Percentiles rank a stretch among this genome's conserved stretches.
phyloP scores from a whole-genome alignment of 2,329 filamentous ascomycete species.

The Cladosporium sphaerospermum region DNA sequence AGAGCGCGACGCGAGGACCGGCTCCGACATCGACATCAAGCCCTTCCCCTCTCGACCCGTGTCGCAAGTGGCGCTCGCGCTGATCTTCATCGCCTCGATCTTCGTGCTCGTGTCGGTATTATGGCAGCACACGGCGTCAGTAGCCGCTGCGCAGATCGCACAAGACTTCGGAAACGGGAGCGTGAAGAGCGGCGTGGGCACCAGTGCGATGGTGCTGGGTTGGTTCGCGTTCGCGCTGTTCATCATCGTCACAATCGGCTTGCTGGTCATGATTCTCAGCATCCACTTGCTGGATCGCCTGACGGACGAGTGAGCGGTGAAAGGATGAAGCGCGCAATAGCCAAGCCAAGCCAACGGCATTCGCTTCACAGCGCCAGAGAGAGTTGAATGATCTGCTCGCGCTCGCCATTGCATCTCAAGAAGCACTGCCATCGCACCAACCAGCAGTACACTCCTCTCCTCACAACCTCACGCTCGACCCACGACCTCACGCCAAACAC shows the following conservation, averaged over 20 bases:
- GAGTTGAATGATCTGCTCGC: background rate
- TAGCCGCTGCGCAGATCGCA: conserved; percentile 87
- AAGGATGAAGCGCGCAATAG: background rate
- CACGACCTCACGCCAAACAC: conserved; percentile 5
- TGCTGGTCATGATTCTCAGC: conserved; percentile 94
- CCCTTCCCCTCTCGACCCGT: conserved; percentile 89
- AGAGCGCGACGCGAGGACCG: conserved; percentile 67
- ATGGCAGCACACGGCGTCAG: conserved; percentile 94
- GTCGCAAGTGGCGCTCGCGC: conserved; percentile 83
- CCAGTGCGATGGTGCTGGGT: conserved; percentile 89
- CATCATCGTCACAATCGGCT: conserved; percentile 89
- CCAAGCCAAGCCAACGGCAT: background rate
- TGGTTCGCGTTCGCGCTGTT: conserved; percentile 95
- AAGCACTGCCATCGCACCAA: background rate
- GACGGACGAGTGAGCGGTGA: conserved; percentile 35
- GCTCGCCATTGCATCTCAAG: background rate
- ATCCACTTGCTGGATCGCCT: conserved; percentile 68
- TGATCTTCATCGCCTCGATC: conserved; percentile 70
- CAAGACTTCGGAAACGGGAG: conserved; percentile 89
- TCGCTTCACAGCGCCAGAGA: background rate
- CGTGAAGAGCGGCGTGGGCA: conserved; percentile 82
- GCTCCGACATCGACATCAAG: conserved; percentile 84
- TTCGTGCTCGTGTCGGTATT: conserved; percentile 63
- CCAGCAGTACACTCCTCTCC: background rate
- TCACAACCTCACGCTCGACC: background rate